phyloP scores from a whole-genome alignment of 73 alveolate genomes.

The Symbiodinium pilosum region DNA sequence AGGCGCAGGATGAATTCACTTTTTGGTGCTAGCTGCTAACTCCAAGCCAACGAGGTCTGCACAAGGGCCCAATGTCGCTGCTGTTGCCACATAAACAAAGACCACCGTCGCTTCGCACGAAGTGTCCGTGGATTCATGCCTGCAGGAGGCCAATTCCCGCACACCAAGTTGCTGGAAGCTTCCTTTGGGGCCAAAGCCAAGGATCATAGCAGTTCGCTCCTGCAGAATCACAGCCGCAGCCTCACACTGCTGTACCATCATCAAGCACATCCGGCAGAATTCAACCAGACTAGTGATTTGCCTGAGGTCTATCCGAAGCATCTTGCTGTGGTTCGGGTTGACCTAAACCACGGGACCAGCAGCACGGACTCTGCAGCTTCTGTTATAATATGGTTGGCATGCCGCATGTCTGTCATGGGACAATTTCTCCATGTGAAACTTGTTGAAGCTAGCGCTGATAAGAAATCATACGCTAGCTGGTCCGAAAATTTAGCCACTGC shows the following conservation, averaged over 20 bases:
- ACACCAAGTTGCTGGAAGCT: not conserved
- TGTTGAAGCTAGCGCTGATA: not conserved
- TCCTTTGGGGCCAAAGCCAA: not conserved
- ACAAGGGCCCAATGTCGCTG: not conserved
- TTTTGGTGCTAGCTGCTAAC: too few relatives aligned
- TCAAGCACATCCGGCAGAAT: too few relatives aligned
- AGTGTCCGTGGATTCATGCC: not conserved
- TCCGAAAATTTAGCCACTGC: too few relatives aligned
- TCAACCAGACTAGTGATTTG: not conserved
- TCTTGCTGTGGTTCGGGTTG: not conserved
- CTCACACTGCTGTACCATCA: not conserved
- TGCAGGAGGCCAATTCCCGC: not conserved
- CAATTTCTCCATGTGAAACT: not conserved
- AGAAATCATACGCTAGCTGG: too few relatives aligned
- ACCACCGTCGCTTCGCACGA: not conserved
- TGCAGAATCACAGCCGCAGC: not conserved
- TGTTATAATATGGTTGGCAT: not conserved
- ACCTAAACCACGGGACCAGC: not conserved
- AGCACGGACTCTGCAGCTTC: not conserved
- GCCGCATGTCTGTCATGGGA: not conserved
- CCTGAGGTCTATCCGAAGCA: not conserved
- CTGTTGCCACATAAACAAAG: not conserved
- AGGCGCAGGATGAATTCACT: not conserved
- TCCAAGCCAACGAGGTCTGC: not conserved
- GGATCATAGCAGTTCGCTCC: not conserved